A percentile compares a stretch with the other conserved stretches of the same genome.
phyloP scores from a whole-genome alignment of 495 filamentous ascomycete genomes.

The Thozetella sp. region DNA sequence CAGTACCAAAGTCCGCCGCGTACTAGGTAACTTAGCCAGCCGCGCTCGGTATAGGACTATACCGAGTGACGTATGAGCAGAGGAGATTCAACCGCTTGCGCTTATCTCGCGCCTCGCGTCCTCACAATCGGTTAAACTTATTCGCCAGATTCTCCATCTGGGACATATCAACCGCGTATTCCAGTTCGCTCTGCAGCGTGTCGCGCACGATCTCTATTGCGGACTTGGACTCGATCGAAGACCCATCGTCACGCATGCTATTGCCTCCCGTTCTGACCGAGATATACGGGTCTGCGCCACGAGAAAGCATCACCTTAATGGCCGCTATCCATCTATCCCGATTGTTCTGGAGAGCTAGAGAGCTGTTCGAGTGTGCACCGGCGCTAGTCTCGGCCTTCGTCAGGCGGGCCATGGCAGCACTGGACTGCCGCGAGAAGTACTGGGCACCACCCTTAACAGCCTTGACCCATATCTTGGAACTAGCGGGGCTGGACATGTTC shows the following conservation, averaged over 20 bases:
- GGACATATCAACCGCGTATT: slow-evolving; percentile 27
- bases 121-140: background rate
- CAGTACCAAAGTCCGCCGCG: too few species aligned
- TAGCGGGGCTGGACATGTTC: slow-evolving; percentile 10
- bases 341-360: slow-evolving; percentile 19
- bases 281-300: slow-evolving; percentile 26
- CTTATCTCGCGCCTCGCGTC: too few species aligned
- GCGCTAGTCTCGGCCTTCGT: slow-evolving; percentile 24
- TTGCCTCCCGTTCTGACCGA: slow-evolving; percentile 16
- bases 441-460: slow-evolving; percentile 25
- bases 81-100: too few species aligned
- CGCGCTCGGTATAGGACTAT: too few species aligned
- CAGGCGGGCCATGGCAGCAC: slow-evolving; percentile 28
- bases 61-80: too few species aligned
- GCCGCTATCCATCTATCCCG: slow-evolving; percentile 28
- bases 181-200: slow-evolving; percentile 27
- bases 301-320: slow-evolving; percentile 24
- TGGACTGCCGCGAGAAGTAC: slow-evolving; percentile 27
- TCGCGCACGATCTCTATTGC: slow-evolving; percentile 28
- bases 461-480: slow-evolving; percentile 17
- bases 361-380: slow-evolving; percentile 1
- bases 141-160: slow-evolving; percentile 27
- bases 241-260: background rate
- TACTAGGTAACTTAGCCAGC: too few species aligned
- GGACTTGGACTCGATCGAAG: slow-evolving; percentile 20